Evolutionary conservation across 2,329 filamentous ascomycete genomes (phyloP), one percentile per base, ranked within the genome.

Genomic region (Talaromyces sp.): DNA sequence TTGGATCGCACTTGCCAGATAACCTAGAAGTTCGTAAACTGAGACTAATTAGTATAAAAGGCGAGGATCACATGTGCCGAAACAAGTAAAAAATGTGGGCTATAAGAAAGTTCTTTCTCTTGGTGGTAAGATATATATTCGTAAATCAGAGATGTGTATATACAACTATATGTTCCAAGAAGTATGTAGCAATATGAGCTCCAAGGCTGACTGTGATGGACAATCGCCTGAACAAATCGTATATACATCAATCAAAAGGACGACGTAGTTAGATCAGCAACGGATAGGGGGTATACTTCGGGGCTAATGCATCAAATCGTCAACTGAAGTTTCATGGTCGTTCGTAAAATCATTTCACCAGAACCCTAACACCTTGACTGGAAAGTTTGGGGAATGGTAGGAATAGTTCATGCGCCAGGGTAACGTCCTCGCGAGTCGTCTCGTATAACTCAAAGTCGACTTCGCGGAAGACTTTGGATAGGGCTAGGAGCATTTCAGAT

Each of bases 391-490:
- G 29, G 29, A 65, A 64, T 53, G 63, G 67, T 7, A 66, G 61
- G 60, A 58, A 63, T 34, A 62, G 51, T 19, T 65, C 66, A 40
- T 67, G 59, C 1, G 58, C 31, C n/a, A 61, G 34, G 1, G 53
- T 61, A 0, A 66, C 60, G 63, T 66, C 60, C n/a, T 66, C 64
- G 13, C 64, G 19, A 5, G 34, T 54, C 25, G 64, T 66, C 15
- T 66, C 53, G n/a, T 63, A 66, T 27, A 63, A 34, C 43, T 59
- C 56, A 22, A 64, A 64, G 11, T 51, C 58, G 7, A 66, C 13
- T 53, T 60, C 36, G 17, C 64, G 64, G 43, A 63, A 66, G 7
- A 66, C 60, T 2, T 63, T 66, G 25, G 64, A 49, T 45, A 66
- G n/a, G 17, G 34, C 51, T 6, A 65, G 40, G 2, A 65, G 59